Base-by-base conservation (phyloP, 495 filamentous ascomycete species). In the Aspergillus leporis region DNA sequence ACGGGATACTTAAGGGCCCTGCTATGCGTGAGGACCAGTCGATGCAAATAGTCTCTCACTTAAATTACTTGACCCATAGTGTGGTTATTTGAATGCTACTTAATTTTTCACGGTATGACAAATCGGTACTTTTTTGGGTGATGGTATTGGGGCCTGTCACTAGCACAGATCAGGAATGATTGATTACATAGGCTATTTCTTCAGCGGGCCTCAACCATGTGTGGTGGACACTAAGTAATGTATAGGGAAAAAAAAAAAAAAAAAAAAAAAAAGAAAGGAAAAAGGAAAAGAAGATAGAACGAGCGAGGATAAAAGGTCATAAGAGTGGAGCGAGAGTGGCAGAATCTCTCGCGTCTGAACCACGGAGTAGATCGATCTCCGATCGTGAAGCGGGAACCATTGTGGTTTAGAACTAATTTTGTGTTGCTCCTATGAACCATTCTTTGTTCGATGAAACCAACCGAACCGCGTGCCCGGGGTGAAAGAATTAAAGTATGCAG, bases 381-480 rank as follows among this genome's bases (percentile, higher is more conserved):
- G 43, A 47, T 47, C 43, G 43, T 47, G 43, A 23, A 10, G 8
- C 19, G 12, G 43, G 19, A 47, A 23, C 43, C 14, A 41, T 18
- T 36, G 13, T 36, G 8, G 32, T 1, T n/a, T 1, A 36, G 4
- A 36, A 36, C 13, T 2, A 9, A 36, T 36, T 14, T 5, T 2
- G 40, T 6, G 5, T 43, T 43, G 40, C 18, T 19, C n/a, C 38
- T 14, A 41, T 41, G 5, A 14, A 41, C 38, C 40, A 19, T 23
- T 36, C 6, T 31, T 23, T 46, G 40, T 28, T 38, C 28, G n/a
- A 43, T 4, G 34, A 48, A 47, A 47, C 43, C 18, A 47, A 47
- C 16, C 43, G 19, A 47, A 47, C 19, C 23, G 8, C 43, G 43
- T 47, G 43, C 7, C 12, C 43, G 53, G 56, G 45, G n/a, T 32